Conservation (phyloP, 1,139 yeast genomes). For the Protomyces macrosporus region DNA sequence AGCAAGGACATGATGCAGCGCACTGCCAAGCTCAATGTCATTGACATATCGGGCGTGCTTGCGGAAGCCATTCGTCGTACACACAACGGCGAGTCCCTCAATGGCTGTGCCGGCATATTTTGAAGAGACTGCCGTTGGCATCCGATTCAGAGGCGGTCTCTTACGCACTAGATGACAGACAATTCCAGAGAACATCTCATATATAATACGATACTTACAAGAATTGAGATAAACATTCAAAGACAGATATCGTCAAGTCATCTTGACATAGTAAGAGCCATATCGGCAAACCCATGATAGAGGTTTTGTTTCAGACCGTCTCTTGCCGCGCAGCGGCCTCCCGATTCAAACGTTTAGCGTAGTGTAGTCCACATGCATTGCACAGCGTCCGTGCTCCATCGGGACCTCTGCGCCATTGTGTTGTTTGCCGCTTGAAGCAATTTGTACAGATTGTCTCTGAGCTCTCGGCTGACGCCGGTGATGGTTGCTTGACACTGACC, state of each 20-base stretch:
- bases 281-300: no score
- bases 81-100: slow-evolving; percentile 50
- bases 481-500: not conserved
- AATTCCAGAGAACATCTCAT: no score
- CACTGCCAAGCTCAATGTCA: slow-evolving; percentile 61
- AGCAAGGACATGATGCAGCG: slow-evolving; percentile 54
- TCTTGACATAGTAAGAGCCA: no score
- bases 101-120: not conserved
- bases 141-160: no score
- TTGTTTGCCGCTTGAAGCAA: slow-evolving; percentile 77
- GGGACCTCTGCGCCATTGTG: slow-evolving; percentile 91
- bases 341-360: slow-evolving; percentile 48
- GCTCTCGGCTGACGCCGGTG: not conserved
- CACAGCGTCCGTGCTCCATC: slow-evolving; percentile 78
- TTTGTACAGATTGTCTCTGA: slow-evolving; percentile 1
- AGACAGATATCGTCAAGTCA: no score
- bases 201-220: no score
- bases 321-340: slow-evolving; percentile 36
- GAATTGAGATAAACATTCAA: no score
- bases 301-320: not conserved
- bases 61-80: slow-evolving; percentile 99
- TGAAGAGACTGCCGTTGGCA: not conserved
- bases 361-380: slow-evolving; percentile 83
- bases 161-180: no score
- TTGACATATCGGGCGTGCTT: slow-evolving; percentile 89